Evolutionary conservation across 768 basidiomycete genomes (phyloP), one percentile per base, ranked within the genome.

Genomic region (Trametes cingulata): DNA sequence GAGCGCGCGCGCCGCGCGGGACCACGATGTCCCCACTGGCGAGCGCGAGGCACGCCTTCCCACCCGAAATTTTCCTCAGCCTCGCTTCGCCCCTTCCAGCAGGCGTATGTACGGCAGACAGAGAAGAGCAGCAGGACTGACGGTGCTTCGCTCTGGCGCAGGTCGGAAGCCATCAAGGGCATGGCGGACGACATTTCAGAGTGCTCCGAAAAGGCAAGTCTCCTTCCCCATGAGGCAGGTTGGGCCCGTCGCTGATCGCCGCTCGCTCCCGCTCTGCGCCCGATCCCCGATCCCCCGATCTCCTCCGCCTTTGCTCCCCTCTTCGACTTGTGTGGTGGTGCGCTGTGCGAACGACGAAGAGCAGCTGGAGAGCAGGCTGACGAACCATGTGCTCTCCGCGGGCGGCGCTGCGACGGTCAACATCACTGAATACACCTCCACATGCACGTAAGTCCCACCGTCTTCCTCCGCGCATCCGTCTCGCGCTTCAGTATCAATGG

Each of bases 171-270:
- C 33, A 68, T 76, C 50, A 74, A 72, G 61, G 72, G 65, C 33
- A 75, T 75, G 73, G 69, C 73, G 6, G 65, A 72, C 35, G 72
- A 70, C 53, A 71, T 77, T 40, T 66, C 69, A 27, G 71, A 72
- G 51, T 74, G 72, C 58, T 71, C 67, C 19, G 72, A 73, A 58
- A 71, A 70, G 65, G 69, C 69, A 62, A 63, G 64, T 43, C 12
- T 17, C 36, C 47, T 48, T 14, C 56, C 54, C 47, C n/a, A 35
- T 60, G 3, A 29, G 52, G 52, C 10, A 36, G 14, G 17, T 6
- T 6, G 17, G 36, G 15, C 45, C 43, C 35, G 20, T 20, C 43
- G 19, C 24, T 51, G 52, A 55, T 52, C 33, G 20, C 40, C 17
- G 29, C n/a, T 40, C n/a, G 29, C 24, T 20, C 48, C 43, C 37